Evolutionary conservation across 2,329 filamentous ascomycete genomes (phyloP), one percentile per base, ranked within the genome.

Genomic region (Hymenoscyphus albidus): DNA sequence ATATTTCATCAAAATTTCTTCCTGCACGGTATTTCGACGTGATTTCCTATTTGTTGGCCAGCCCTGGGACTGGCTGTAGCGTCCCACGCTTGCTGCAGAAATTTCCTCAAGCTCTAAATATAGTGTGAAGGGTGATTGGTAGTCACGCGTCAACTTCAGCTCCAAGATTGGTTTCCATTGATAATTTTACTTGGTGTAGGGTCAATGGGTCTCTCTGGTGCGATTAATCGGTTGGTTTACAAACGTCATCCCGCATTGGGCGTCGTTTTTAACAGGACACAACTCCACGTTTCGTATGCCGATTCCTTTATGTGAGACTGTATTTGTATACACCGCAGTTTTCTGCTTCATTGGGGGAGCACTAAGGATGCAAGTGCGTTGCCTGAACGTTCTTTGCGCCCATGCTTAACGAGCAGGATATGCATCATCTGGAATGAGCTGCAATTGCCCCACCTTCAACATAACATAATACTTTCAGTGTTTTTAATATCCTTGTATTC

Each of bases 71-170:
- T 27, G 56, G n/a, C 16, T 57, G 5, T 44, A 62, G 38, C 27
- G 38, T 39, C 62, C 58, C 32, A 51, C 38, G 9, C 54, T 32
- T 64, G 55, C 62, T 61, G 62, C 59, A 58, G 38, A 61, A 59
- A 38, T 61, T 14, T 57, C 31, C 6, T 18, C 22, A 57, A 54
- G 12, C 27, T 58, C 62, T 64, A 64, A 64, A 61, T 51, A 51
- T 64, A 64, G 54, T 48, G 27, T 27, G 5, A n/a, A 44, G 42
- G 58, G 22, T 51, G 58, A 64, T 64, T 64, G 58, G 44, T 64
- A 61, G 48, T 59, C 51, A 51, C 61, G 51, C 62, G 48, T 56
- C 51, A 40, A 51, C 59, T 61, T 55, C 56, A 59, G 54, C 54
- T 18, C 58, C 42, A 51, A 64, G 59, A 39, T 55, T 61, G 48